Conservation (phyloP, 768 basidiomycete genomes). For the Termitomyces sp. region DNA sequence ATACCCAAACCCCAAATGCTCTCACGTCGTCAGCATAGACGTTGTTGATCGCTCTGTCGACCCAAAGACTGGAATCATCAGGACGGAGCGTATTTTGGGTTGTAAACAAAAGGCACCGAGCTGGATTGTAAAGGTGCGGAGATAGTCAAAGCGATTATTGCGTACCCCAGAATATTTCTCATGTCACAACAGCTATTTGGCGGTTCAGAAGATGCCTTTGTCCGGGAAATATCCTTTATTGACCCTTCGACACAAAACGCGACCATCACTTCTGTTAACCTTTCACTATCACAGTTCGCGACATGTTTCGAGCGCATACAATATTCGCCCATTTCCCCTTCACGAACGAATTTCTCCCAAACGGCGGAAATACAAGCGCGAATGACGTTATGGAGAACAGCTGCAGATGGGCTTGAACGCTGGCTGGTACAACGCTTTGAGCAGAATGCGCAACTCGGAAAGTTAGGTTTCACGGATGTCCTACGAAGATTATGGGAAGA, state of each 20-base stretch:
- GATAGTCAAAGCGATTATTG: background rate
- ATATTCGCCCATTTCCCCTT: slow-evolving; percentile 66
- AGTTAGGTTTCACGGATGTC: slow-evolving; percentile 88
- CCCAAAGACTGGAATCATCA: slow-evolving; percentile 80
- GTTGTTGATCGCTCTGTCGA: slow-evolving; percentile 84
- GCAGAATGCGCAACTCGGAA: slow-evolving; percentile 88
- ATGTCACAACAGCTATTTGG: slow-evolving; percentile 66
- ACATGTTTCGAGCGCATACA: slow-evolving; percentile 89
- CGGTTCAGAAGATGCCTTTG: slow-evolving; percentile 91
- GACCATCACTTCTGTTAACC: slow-evolving; percentile 88
- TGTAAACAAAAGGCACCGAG: slow-evolving; percentile 89
- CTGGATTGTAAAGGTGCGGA: slow-evolving; percentile 89
- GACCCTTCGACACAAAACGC: slow-evolving; percentile 80
- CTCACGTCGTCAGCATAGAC: slow-evolving; percentile 84
- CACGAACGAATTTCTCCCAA: slow-evolving; percentile 74
- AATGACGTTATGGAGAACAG: slow-evolving; percentile 73
- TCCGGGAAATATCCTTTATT: slow-evolving; percentile 91
- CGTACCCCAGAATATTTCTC: background rate
- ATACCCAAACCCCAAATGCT: slow-evolving; percentile 92
- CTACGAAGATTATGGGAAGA: slow-evolving; percentile 75
- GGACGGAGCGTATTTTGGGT: slow-evolving; percentile 86
- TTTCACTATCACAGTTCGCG: slow-evolving; percentile 92
- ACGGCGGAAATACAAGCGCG: slow-evolving; percentile 91
- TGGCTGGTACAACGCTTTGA: slow-evolving; percentile 89
- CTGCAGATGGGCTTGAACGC: slow-evolving; percentile 79